Conservation (phyloP, 306 rosid genomes). For the Vicia villosa region DNA sequence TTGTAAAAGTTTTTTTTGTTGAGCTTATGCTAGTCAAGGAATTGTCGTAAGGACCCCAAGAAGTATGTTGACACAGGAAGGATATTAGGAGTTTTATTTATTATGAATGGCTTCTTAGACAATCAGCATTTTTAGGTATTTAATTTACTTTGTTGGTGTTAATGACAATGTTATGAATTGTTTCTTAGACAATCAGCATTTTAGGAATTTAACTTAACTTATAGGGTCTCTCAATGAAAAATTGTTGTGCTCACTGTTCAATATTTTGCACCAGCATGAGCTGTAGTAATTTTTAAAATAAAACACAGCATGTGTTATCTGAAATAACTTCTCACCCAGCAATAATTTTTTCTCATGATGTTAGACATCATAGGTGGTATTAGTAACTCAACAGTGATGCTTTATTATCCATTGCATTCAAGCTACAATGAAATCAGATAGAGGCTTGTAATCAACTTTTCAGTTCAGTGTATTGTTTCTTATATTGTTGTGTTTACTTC, state of each 20-base stretch:
- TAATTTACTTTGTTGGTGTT: neutral
- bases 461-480: constrained; percentile 3
- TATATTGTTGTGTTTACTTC: constrained; percentile 6
- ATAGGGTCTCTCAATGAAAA: neutral
- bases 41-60: neutral
- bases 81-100: neutral
- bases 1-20: no score
- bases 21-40: neutral
- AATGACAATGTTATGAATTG: neutral
- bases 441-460: constrained; percentile 16
- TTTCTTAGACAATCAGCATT: neutral
- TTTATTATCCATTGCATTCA: constrained; percentile 20
- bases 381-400: constrained; percentile 13
- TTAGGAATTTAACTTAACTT: constrained; percentile 11
- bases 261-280: neutral
- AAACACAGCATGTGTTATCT: neutral
- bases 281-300: constrained; percentile 11
- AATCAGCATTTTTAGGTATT: constrained; percentile 15
- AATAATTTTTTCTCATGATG: constrained; percentile 4
- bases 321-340: constrained; percentile 3
- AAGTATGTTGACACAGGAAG: constrained; percentile 8
- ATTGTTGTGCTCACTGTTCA: neutral
- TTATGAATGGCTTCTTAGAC: constrained; percentile 7
- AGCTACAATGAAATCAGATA: constrained; percentile 22
- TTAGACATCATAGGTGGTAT: constrained; percentile 4